Base-by-base conservation (phyloP, 805 yeast species). In the Grigorovia yakushimaensis region DNA sequence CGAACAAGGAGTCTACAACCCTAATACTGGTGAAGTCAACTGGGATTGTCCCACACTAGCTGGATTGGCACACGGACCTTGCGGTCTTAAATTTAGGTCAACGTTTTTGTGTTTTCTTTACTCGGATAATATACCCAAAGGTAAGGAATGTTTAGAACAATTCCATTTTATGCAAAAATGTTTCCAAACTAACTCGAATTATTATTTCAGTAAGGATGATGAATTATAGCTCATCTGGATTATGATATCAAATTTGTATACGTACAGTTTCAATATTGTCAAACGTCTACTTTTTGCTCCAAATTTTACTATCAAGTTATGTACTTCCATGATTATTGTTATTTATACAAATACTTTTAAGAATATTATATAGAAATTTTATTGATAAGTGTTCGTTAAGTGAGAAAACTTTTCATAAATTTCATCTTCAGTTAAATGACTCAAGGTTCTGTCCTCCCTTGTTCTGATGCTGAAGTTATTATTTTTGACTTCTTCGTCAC, bases 21-120 rank as follows among this genome's bases (percentile, higher is more conserved):
- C 97, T 27, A 95, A 86, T 60, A 93, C 98, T 2, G 98, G 98
- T 27, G 98, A 91, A 65, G 93, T 93, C 69, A 91, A 93, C 78
- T 93, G 98, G 98, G 98, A 93, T 63, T 93, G 98, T 67, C 98
- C 98, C n/a, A 91, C 98, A 68, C 73, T 93, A 44, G 98, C 98
- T 33, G 98, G 98, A 39, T 88, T 93, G 97, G 98, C 98, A 30
- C 76, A 89, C 54, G 98, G 98, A 0, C 98, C 98, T 47, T 93
- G 98, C 71, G 98, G 98, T 49, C 89, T 82, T 58, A 95, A 88
- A 69, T 88, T 88, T 73, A 88, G 86, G 70, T 88, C 78, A 46
- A 98, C 98, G 0, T 93, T 93, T 66, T 76, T 95, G 9, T 93
- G 98, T 66, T 93, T 93, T 62, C 91, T 93, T 40, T 88, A 84